A percentile compares a stretch with the other conserved stretches of the same genome.
Evolutionary conservation across 257 asterid genomes (phyloP).

Genomic region (Penstemon barbatus): DNA sequence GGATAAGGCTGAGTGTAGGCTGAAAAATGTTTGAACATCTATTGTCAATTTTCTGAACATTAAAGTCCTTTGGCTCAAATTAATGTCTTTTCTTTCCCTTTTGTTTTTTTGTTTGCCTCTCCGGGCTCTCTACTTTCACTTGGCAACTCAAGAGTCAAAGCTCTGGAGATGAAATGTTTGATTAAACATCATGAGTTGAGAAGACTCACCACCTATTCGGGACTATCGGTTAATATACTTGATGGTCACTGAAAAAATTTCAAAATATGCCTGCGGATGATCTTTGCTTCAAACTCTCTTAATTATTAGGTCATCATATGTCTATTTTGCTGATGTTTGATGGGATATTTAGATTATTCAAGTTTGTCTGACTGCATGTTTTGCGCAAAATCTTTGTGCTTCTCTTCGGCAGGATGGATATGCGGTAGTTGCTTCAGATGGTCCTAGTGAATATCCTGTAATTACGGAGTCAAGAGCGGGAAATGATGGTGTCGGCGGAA

Average conservation of each 20-base stretch:
- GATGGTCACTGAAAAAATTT: neutral
- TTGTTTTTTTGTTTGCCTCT: too few species aligned
- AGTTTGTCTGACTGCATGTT: constrained; percentile 11
- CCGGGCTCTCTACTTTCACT: neutral
- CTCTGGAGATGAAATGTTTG: too few species aligned
- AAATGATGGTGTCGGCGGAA: constrained; percentile 84
- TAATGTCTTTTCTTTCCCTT: too few species aligned
- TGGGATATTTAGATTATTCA: neutral
- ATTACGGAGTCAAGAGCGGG: constrained; percentile 96
- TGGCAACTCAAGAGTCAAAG: too few species aligned
- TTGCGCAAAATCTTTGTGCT: constrained; percentile 21
- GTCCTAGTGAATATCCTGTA: constrained; percentile 86
- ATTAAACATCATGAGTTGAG: neutral
- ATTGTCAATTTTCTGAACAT: too few species aligned
- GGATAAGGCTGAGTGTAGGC: too few species aligned
- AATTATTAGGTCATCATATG: neutral
- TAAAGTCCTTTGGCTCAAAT: too few species aligned
- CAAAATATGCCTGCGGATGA: neutral
- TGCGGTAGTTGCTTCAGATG: constrained; percentile 91
- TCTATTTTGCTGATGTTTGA: neutral
- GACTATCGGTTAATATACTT: neutral
- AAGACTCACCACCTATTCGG: neutral
- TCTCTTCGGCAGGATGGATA: constrained; percentile 72
- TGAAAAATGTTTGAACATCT: too few species aligned
- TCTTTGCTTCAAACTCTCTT: neutral